Percentiles rank a stretch among this genome's conserved stretches.
Evolutionary conservation across 805 yeast genomes (phyloP).

Genomic region (Metschnikowia dekortorum): DNA sequence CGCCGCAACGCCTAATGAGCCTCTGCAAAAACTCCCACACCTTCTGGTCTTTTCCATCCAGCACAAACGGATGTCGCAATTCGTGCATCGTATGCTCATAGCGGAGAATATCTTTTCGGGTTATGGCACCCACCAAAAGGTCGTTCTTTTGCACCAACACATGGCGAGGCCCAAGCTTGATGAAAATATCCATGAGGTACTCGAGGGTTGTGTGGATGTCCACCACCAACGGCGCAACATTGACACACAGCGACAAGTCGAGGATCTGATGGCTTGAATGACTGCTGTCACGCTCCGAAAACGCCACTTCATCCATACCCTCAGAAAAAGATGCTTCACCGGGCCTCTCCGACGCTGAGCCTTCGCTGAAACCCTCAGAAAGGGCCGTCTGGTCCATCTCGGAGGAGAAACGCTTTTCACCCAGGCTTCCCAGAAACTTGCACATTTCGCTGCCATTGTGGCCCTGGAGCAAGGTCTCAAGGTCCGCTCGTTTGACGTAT

Average conservation of each 20-base stretch:
- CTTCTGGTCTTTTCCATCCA: slow-evolving; percentile 25
- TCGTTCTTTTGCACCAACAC: slow-evolving; percentile 65
- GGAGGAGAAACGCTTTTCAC: not conserved
- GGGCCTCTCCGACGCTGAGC: no score
- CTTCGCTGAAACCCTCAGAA: no score
- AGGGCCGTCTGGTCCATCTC: no score
- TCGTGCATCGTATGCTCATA: slow-evolving; percentile 46
- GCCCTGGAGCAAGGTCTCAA: slow-evolving; percentile 12
- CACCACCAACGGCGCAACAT: slow-evolving; percentile 60
- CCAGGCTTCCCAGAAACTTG: slow-evolving; percentile 14
- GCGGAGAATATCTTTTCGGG: slow-evolving; percentile 76
- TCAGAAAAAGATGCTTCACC: no score
- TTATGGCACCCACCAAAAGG: slow-evolving; percentile 64
- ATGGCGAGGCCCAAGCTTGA: slow-evolving; percentile 73
- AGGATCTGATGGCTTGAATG: slow-evolving; percentile 12
- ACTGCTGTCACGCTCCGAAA: no score
- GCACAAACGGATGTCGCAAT: slow-evolving; percentile 14
- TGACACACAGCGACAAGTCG: slow-evolving; percentile 24
- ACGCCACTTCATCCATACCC: no score
- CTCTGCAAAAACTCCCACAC: slow-evolving; percentile 27
- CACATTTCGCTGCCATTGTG: slow-evolving; percentile 14
- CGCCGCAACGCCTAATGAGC: not conserved
- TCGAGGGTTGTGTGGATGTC: slow-evolving; percentile 52
- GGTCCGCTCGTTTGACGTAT: slow-evolving; percentile 40
- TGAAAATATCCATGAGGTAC: slow-evolving; percentile 61